Evolutionary conservation across 768 basidiomycete genomes (phyloP), one percentile per base, ranked within the genome.

Genomic region (Tulasnella sp.): DNA sequence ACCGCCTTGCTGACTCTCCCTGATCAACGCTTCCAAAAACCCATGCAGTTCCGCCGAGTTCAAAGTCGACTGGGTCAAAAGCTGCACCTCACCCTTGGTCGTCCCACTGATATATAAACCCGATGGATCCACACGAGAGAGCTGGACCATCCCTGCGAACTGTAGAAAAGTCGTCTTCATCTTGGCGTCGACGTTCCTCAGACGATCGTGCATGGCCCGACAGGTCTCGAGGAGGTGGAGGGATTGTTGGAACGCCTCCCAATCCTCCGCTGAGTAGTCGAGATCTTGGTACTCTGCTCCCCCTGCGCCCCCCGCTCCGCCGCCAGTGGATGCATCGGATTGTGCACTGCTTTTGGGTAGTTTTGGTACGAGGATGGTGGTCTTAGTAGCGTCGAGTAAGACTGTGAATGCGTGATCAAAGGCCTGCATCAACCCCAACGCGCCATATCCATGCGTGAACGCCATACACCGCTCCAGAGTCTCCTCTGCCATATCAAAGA

Each of bases 381-480:
- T 27, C 51, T 58, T 63, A 45, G 62, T 52, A 27, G 43, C 60
- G n/a, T 63, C 64, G 24, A 93, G 75, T 65, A 96, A 93, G 1
- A 77, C 73, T 27, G 78, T 73, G 62, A 96, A 75, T 59, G 85
- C 80, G 7, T 75, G 72, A 67, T 94, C 89, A 30, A 94, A 67
- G 0, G 89, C 80, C 34, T 79, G 75, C 21, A 97, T 74, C 17
- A 94, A 77, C 4, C 84, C 86, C 2, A 77, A 73, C 1, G 82
- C 76, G 4, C 85, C 94, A 68, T 90, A 97, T 0, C 94, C 94
- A 67, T 94, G 84, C 1, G 94, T 97, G 68, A 99, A 87, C 0
- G 75, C 73, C 42, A 79, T 73, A 68, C 87, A 91, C 24, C 93
- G 78, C 41, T 71, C 71, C 59, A 92, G 73, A 31, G 87, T 87